Conservation (phyloP, 352 stramenopile species). For the Pythium plurisporium region DNA sequence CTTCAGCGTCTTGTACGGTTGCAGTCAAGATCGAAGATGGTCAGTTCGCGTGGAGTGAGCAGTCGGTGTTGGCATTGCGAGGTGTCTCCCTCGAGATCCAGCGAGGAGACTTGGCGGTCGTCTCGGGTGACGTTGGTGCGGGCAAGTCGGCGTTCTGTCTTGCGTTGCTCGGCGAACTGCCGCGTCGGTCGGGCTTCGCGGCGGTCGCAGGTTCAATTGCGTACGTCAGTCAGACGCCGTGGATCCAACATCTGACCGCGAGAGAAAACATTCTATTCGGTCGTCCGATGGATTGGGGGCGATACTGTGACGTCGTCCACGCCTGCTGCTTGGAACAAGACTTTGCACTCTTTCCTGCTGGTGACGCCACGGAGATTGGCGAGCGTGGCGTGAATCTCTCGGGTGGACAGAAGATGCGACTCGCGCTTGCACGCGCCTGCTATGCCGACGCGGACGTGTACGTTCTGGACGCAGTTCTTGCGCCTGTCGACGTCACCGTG, state of each 20-base stretch:
- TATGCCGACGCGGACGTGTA: slow-evolving; percentile 52
- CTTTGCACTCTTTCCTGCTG: slow-evolving; percentile 74
- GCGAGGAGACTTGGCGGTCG: slow-evolving; percentile 37
- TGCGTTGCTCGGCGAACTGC: slow-evolving; percentile 72
- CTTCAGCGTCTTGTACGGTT: too few relatives aligned
- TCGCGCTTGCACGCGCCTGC: slow-evolving; percentile 48
- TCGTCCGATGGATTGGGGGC: slow-evolving; percentile 35
- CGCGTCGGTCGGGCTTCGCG: slow-evolving; percentile 29
- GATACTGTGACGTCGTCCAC: slow-evolving; percentile 52
- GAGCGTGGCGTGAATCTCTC: slow-evolving; percentile 51
- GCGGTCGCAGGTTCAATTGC: slow-evolving; percentile 30
- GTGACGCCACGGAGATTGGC: slow-evolving; percentile 57
- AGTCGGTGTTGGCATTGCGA: slow-evolving; percentile 22
- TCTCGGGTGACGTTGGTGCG: slow-evolving; percentile 38
- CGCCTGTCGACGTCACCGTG: slow-evolving; percentile 90
- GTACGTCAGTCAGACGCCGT: slow-evolving; percentile 84
- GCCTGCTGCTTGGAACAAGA: slow-evolving; percentile 82
- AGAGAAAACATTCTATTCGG: slow-evolving; percentile 95
- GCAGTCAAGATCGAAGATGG: not conserved
- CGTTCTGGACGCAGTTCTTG: slow-evolving; percentile 87
- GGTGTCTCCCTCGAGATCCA: slow-evolving; percentile 38
- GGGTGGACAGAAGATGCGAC: slow-evolving; percentile 44
- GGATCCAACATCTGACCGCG: slow-evolving; percentile 93
- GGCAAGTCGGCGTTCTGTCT: slow-evolving; percentile 48
- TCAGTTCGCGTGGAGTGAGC: not conserved